Percentiles rank a stretch among this genome's conserved stretches.
phyloP scores from a whole-genome alignment of 192 early-diverging fungal genomes.

The Irineochytrium annulatum region DNA sequence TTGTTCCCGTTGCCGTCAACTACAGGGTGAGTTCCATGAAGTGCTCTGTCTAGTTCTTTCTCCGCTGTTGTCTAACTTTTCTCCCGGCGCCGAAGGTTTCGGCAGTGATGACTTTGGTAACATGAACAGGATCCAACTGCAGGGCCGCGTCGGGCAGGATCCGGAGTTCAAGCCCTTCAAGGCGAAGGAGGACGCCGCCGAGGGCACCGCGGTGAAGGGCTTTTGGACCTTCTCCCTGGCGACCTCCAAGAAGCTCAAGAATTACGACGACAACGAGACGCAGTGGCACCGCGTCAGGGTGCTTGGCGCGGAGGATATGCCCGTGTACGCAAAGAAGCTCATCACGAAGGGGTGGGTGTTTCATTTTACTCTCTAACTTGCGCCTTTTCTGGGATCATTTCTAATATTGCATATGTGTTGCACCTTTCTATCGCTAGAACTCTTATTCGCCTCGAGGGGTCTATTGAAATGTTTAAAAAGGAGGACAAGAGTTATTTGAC shows the following conservation, averaged over 20 bases:
- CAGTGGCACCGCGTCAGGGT: constrained; percentile 16
- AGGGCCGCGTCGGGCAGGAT: constrained; percentile 20
- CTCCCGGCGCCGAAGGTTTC: too few relatives aligned
- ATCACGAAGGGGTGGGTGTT: not conserved
- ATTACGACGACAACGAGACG: constrained; percentile 15
- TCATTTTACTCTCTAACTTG: not conserved
- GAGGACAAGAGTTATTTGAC: too few relatives aligned
- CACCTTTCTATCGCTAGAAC: not conserved
- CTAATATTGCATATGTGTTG: not conserved
- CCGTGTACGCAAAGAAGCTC: constrained; percentile 1
- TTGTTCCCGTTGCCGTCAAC: too few relatives aligned
- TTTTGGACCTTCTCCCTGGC: constrained; percentile 19
- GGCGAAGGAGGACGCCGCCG: constrained; percentile 5
- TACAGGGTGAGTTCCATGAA: too few relatives aligned
- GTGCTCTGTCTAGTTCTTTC: too few relatives aligned
- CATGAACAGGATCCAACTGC: constrained; percentile 29
- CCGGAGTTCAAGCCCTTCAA: constrained; percentile 13
- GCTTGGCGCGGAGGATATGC: not conserved
- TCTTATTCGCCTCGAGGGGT: not conserved
- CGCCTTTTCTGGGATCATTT: too few relatives aligned
- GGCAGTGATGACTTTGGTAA: too few relatives aligned
- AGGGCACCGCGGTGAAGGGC: not conserved
- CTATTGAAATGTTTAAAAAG: not conserved
- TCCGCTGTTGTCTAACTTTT: too few relatives aligned
- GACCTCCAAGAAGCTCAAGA: constrained; percentile 5